Evolutionary conservation across 1,139 yeast species (phyloP).

Genomic region (Pichia terricola): DNA sequence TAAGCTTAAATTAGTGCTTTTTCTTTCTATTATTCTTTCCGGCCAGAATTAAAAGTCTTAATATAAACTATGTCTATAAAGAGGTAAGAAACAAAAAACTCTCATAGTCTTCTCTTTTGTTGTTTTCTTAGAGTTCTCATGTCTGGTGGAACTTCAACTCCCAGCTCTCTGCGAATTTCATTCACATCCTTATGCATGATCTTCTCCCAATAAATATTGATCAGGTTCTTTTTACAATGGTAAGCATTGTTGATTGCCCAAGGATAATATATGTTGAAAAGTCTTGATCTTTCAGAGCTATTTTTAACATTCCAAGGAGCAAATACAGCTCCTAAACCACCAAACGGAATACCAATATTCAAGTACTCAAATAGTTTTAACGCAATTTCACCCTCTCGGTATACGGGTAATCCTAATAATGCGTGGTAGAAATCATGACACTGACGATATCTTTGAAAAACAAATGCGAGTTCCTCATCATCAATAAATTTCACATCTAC

Average conservation of each 20-base stretch:
- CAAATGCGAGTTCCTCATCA: slow-evolving; percentile 84
- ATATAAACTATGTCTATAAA: too few species aligned
- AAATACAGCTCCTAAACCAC: slow-evolving; percentile 80
- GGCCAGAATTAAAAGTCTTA: too few species aligned
- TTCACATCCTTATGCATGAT: slow-evolving; percentile 62
- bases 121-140: slow-evolving; percentile 52
- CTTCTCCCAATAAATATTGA: slow-evolving; percentile 92
- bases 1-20: too few species aligned
- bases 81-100: too few species aligned
- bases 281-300: slow-evolving; percentile 31
- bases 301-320: slow-evolving; percentile 58
- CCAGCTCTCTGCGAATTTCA: slow-evolving; percentile 63
- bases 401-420: slow-evolving; percentile 79
- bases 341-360: slow-evolving; percentile 92
- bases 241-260: slow-evolving; percentile 81
- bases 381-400: slow-evolving; percentile 91
- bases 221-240: slow-evolving; percentile 55
- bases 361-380: slow-evolving; percentile 88
- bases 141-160: slow-evolving; percentile 68
- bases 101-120: too few species aligned
- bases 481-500: slow-evolving; percentile 80
- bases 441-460: slow-evolving; percentile 87
- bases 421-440: slow-evolving; percentile 97
- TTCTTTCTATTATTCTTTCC: too few species aligned
- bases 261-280: slow-evolving; percentile 67